Conservation (phyloP, 768 basidiomycete genomes). For the Suillus discolor region DNA sequence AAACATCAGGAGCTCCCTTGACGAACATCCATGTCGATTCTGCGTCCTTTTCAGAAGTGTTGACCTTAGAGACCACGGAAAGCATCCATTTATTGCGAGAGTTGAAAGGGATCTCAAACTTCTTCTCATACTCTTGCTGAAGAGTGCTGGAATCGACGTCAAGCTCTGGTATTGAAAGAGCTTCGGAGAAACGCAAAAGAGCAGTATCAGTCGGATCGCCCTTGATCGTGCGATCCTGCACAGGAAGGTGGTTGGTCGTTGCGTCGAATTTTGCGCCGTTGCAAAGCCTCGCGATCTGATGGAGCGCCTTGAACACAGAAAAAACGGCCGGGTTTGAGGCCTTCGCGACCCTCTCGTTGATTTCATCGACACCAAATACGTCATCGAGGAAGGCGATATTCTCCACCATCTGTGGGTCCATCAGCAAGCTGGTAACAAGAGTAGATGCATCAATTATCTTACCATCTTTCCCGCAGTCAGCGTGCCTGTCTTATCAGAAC, state of each 20-base stretch:
- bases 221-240: conserved; percentile 26
- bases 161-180: conserved; percentile 12
- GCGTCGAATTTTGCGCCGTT: conserved; percentile 50
- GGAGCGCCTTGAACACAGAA: conserved; percentile 24
- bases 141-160: conserved; percentile 15
- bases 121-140: neutral
- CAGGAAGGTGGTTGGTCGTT: conserved; percentile 6
- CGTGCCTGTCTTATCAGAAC: conserved; percentile 63
- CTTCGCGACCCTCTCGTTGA: conserved; percentile 13
- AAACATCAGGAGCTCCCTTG: conserved; percentile 56
- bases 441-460: neutral
- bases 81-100: conserved; percentile 56
- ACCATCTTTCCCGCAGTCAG: conserved; percentile 51
- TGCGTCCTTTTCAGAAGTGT: neutral
- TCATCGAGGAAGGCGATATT: conserved; percentile 32
- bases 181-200: conserved; percentile 44
- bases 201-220: conserved; percentile 50
- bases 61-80: conserved; percentile 33
- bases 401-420: conserved; percentile 28
- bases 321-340: conserved; percentile 17
- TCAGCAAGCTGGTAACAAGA: neutral
- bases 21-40: conserved; percentile 36
- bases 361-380: conserved; percentile 17
- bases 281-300: conserved; percentile 46
- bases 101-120: conserved; percentile 36